phyloP scores from a whole-genome alignment of 2,329 filamentous ascomycete genomes.

The Botrytis galanthina region DNA sequence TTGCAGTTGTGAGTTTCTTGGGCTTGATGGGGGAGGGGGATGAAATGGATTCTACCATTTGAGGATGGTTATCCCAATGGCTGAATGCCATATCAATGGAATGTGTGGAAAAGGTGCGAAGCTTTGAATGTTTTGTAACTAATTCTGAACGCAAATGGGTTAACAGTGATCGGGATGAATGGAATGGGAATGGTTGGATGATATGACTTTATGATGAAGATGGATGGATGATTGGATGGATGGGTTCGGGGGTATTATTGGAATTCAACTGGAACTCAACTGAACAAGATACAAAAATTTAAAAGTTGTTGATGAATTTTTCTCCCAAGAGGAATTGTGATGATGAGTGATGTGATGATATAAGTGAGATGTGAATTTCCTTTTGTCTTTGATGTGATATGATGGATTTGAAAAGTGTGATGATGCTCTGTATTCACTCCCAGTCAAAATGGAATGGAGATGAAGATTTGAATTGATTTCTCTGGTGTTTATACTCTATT shows the following conservation, averaged over 20 bases:
- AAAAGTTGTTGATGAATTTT: not conserved
- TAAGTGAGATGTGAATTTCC: not conserved
- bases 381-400: not conserved
- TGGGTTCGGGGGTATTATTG: not conserved
- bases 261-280: not conserved
- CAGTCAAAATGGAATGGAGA: too few relatives aligned
- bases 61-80: not conserved
- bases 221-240: not conserved
- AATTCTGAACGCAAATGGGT: not conserved
- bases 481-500: too few relatives aligned
- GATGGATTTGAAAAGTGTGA: too few relatives aligned
- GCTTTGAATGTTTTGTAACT: constrained; percentile 9
- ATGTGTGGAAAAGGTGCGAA: not conserved
- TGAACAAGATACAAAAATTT: constrained; percentile 9
- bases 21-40: not conserved
- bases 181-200: constrained; percentile 4
- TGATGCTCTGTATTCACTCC: too few relatives aligned
- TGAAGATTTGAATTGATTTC: too few relatives aligned
- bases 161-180: not conserved
- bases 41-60: constrained; percentile 2
- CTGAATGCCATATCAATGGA: not conserved
- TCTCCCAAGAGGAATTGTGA: not conserved
- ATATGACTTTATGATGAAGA: constrained; percentile 14
- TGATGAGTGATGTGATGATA: not conserved
- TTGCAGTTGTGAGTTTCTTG: constrained; percentile 7